These are phyloP conservation scores for Rhodamnia argentea DNA, from an alignment of 345 rosid genomes.

Conservation along the genomic window DNA sequence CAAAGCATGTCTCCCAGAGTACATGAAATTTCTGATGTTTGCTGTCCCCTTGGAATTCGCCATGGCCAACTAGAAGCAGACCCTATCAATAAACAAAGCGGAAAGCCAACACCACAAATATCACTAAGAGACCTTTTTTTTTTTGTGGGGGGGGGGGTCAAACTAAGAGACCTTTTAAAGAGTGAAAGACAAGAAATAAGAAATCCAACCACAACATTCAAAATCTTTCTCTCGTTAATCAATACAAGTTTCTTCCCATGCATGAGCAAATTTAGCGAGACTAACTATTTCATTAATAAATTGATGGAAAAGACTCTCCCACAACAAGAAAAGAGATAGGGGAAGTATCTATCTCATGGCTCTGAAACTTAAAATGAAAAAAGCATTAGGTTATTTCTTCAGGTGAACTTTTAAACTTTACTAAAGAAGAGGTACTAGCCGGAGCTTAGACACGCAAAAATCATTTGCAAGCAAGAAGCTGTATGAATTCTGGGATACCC, in stretches of 20 bases:
- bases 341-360: neutral
- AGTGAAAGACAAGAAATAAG: neutral
- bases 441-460: neutral
- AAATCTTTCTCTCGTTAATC: neutral
- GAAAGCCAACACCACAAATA: neutral
- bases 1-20: constrained; percentile 65
- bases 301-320: neutral
- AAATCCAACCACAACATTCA: neutral
- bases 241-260: neutral
- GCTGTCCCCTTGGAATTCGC: constrained; percentile 73
- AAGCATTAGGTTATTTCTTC: neutral
- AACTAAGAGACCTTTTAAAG: neutral
- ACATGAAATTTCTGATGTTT: constrained; percentile 50
- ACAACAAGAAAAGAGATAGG: neutral
- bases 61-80: constrained; percentile 34
- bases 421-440: neutral
- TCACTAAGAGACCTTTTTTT: neutral
- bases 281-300: neutral
- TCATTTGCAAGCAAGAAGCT: neutral
- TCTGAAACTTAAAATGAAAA: neutral
- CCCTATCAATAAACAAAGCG: constrained; percentile 14
- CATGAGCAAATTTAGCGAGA: neutral
- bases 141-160: too few species aligned
- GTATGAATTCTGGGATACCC: neutral
- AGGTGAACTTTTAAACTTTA: neutral